phyloP scores from a whole-genome alignment of 2,329 filamentous ascomycete genomes.

The Fulvia fulva region DNA sequence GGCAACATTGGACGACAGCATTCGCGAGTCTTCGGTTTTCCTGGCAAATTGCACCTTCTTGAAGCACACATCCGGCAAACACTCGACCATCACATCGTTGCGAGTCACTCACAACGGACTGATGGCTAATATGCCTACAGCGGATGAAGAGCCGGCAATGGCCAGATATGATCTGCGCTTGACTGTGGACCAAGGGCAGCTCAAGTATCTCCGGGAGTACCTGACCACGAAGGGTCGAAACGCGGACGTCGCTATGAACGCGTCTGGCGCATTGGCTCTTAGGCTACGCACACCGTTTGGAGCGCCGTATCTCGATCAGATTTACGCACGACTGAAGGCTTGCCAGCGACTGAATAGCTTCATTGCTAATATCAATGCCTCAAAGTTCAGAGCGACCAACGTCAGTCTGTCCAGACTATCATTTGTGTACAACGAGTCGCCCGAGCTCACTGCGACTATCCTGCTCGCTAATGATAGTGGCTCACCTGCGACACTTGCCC shows the following conservation, averaged over 20 bases:
- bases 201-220: slow-evolving; percentile 38
- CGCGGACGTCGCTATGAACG: slow-evolving; percentile 60
- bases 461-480: slow-evolving; percentile 31
- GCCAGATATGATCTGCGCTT: slow-evolving; percentile 41
- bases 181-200: slow-evolving; percentile 31
- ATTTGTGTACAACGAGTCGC: slow-evolving; percentile 60
- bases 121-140: not conserved
- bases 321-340: slow-evolving; percentile 59
- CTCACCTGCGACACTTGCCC: slow-evolving; percentile 53
- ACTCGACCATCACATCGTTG: slow-evolving; percentile 8
- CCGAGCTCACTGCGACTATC: slow-evolving; percentile 19
- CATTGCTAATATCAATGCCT: slow-evolving; percentile 60
- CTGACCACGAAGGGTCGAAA: slow-evolving; percentile 42
- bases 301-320: slow-evolving; percentile 54
- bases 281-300: slow-evolving; percentile 58
- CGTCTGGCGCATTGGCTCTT: slow-evolving; percentile 60
- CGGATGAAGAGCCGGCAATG: slow-evolving; percentile 4
- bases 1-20: not conserved
- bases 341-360: slow-evolving; percentile 69
- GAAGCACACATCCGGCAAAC: not conserved
- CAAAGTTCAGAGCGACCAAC: slow-evolving; percentile 55
- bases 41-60: not conserved
- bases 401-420: slow-evolving; percentile 60
- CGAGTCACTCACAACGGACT: slow-evolving; percentile 11
- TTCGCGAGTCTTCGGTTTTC: not conserved